These are phyloP conservation scores for Aechmea fasciata DNA, from an alignment of 176 grass and related monocot genomes.

Conservation along the genomic window DNA sequence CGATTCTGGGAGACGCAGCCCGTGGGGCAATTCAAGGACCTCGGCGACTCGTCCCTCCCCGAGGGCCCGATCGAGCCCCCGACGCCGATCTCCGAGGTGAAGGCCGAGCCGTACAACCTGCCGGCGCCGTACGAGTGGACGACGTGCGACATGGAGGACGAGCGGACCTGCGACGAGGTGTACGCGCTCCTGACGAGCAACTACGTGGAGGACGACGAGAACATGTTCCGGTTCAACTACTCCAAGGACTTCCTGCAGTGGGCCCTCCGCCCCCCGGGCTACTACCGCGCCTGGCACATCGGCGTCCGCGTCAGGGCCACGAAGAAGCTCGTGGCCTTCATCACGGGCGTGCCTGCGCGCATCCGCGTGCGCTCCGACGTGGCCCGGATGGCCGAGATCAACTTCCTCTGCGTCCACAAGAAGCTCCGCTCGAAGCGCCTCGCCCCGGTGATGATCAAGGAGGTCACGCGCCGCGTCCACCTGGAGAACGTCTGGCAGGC, in stretches of 20 bases:
- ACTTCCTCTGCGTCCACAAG: conserved; percentile 99
- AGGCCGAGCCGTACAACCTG: conserved; percentile 81
- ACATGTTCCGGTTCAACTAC: conserved; percentile 99
- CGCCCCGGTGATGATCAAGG: conserved; percentile 91
- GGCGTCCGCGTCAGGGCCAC: conserved; percentile 84
- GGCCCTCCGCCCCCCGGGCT: conserved; percentile 84
- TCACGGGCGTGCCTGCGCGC: conserved; percentile 83
- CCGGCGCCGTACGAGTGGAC: conserved; percentile 86
- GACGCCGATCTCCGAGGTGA: conserved; percentile 66
- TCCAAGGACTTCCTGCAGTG: conserved; percentile 82
- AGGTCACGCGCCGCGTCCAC: conserved; percentile 90
- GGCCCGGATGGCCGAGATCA: conserved; percentile 97
- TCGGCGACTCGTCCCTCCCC: conserved; percentile 39
- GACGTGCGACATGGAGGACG: conserved; percentile 96
- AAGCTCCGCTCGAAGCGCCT: conserved; percentile 99
- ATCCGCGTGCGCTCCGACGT: conserved; percentile 69
- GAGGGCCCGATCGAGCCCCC: conserved; percentile 77
- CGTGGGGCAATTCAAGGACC: conserved; percentile 79
- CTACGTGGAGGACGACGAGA: conserved; percentile 99
- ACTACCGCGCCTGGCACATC: conserved; percentile 93
- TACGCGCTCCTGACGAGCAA: conserved; percentile 80
- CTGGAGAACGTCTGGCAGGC: conserved; percentile 99
- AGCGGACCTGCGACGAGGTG: conserved; percentile 62
- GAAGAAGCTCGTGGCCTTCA: conserved; percentile 92
- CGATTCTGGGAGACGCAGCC: conserved; percentile 99